These are phyloP conservation scores for Mycena citricolor DNA, from an alignment of 1,284 basidiomycete genomes.

Conservation along the genomic window DNA sequence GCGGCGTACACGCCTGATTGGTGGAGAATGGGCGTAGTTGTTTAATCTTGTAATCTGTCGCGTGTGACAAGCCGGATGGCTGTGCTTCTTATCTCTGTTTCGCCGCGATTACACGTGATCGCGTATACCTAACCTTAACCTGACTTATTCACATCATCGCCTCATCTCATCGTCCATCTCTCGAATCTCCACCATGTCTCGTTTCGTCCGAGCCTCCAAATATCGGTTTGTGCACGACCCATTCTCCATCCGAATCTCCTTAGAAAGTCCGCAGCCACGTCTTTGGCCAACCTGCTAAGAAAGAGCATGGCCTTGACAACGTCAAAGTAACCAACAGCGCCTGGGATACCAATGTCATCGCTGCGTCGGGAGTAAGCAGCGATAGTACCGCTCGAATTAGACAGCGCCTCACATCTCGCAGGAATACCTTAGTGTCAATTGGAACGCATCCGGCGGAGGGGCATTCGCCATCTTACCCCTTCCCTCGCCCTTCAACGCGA, in stretches of 20 bases:
- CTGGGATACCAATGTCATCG: constrained; percentile 95
- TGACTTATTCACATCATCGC: constrained; percentile 1
- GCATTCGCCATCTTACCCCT: constrained; percentile 92
- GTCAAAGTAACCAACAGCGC: constrained; percentile 87
- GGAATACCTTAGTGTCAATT: constrained; percentile 91
- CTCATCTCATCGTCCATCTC: constrained; percentile 6
- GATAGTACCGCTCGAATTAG: neutral
- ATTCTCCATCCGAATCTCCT: constrained; percentile 6
- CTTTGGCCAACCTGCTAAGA: constrained; percentile 84
- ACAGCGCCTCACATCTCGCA: constrained; percentile 28
- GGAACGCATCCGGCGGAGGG: constrained; percentile 94
- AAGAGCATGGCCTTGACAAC: constrained; percentile 85
- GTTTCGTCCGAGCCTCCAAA: constrained; percentile 71
- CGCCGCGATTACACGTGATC: no score
- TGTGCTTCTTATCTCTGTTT: no score
- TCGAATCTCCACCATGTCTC: constrained; percentile 56
- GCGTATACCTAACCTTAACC: no score
- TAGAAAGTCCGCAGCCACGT: constrained; percentile 76
- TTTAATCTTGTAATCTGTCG: no score
- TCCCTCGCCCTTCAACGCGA: constrained; percentile 66
- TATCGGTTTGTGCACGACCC: constrained; percentile 55
- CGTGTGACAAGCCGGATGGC: no score
- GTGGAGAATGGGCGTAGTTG: constrained; percentile 39
- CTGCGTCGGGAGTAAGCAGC: constrained; percentile 74
- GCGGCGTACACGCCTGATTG: constrained; percentile 42